Conservation (phyloP, 2,329 filamentous ascomycete genomes). For the Neopestalotiopsis sp. region DNA sequence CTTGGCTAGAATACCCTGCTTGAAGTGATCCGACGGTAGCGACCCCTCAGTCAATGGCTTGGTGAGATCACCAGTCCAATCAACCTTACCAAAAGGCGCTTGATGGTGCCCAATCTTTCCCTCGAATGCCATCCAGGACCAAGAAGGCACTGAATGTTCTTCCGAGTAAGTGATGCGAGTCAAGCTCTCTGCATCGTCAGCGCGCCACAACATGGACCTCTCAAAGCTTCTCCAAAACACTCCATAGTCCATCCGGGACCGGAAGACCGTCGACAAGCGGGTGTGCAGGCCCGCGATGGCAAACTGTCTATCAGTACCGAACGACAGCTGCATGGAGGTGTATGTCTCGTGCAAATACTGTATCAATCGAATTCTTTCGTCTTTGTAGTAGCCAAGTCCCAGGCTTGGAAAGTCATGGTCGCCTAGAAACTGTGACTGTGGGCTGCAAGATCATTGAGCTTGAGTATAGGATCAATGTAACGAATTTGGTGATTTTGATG, state of each 20-base stretch:
- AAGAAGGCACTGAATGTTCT: background rate
- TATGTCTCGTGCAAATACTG: constrained; percentile 19
- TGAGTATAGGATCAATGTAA: background rate
- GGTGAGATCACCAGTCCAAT: background rate
- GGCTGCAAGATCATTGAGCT: background rate
- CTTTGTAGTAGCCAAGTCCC: constrained; percentile 7
- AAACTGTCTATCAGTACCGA: constrained; percentile 4
- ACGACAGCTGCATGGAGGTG: constrained; percentile 12
- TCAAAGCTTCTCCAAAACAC: constrained; percentile 6
- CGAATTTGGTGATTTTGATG: background rate
- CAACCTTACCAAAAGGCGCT: background rate
- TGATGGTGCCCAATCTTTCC: background rate
- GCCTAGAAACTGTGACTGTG: constrained; percentile 15
- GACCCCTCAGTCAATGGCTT: background rate
- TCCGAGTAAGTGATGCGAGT: background rate
- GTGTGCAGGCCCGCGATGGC: constrained; percentile 19
- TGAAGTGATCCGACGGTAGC: no score
- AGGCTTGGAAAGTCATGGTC: constrained; percentile 18
- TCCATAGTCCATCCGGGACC: constrained; percentile 10
- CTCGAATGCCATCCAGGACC: constrained; percentile 12
- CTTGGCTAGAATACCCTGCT: background rate
- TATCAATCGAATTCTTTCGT: background rate
- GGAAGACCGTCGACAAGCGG: constrained; percentile 2
- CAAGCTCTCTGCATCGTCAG: background rate
- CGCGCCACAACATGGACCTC: constrained; percentile 18